Conservation (phyloP, 2,329 filamentous ascomycete species). For the Daldinia sp. region DNA sequence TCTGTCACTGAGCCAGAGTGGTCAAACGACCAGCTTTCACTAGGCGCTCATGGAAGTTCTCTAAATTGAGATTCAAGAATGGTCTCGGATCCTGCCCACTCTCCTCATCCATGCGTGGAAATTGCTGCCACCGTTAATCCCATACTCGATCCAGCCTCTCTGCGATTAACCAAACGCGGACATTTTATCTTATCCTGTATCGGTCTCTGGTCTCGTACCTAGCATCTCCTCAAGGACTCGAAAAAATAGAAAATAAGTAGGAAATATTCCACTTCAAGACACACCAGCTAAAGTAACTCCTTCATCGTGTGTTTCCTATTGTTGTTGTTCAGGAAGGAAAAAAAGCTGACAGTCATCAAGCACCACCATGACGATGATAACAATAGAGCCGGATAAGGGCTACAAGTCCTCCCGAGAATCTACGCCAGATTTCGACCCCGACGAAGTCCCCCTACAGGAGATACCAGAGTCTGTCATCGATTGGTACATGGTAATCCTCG, state of each 20-base stretch:
- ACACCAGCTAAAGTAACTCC: neutral
- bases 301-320: too few species aligned
- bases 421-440: neutral
- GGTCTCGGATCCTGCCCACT: too few species aligned
- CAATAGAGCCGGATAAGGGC: neutral
- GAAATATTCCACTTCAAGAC: neutral
- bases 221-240: neutral
- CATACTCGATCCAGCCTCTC: neutral
- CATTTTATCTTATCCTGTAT: neutral
- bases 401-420: neutral
- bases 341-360: neutral
- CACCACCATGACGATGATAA: neutral
- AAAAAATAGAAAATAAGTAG: neutral
- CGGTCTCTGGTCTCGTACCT: neutral
- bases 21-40: neutral
- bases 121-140: neutral
- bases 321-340: neutral
- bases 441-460: neutral
- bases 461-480: neutral
- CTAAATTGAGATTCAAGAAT: too few species aligned
- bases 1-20: neutral
- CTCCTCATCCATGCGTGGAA: too few species aligned
- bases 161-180: neutral
- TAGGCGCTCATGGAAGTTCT: too few species aligned
- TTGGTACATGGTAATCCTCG: neutral